A percentile compares a stretch with the other conserved stretches of the same genome.
These are phyloP conservation scores for Pichia rugopelliculosa DNA, from an alignment of 805 yeast genomes.

Conservation along the genomic window DNA sequence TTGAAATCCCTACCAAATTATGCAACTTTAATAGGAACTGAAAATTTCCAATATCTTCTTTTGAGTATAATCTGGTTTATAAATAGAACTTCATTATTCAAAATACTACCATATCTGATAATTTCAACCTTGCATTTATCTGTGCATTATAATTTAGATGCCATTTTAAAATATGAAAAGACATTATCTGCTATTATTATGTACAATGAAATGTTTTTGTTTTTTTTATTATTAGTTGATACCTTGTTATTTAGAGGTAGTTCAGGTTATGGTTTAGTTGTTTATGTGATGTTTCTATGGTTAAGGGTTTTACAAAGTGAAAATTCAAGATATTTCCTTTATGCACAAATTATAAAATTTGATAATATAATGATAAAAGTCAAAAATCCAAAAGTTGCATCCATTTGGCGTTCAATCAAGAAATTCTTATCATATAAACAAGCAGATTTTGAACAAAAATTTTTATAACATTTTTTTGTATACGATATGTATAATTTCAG, in stretches of 20 bases:
- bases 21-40: conserved; percentile 59
- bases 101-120: conserved; percentile 52
- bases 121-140: conserved; percentile 54
- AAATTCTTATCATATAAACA: conserved; percentile 36
- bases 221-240: conserved; percentile 47
- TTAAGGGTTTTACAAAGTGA: conserved; percentile 53
- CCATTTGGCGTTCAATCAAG: conserved; percentile 34
- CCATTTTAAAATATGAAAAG: conserved; percentile 33
- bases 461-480: conserved; percentile 6
- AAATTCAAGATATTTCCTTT: conserved; percentile 38
- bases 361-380: conserved; percentile 36
- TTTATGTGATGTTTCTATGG: conserved; percentile 60
- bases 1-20: conserved; percentile 50
- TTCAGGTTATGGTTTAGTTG: conserved; percentile 59
- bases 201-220: conserved; percentile 51
- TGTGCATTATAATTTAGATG: conserved; percentile 31
- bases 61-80: conserved; percentile 54
- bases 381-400: conserved; percentile 39
- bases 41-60: conserved; percentile 63
- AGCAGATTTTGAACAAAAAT: conserved; percentile 26
- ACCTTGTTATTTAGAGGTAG: conserved; percentile 58
- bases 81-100: conserved; percentile 58
- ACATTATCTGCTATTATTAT: conserved; percentile 43
- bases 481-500: neutral
- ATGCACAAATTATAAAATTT: conserved; percentile 33